Evolutionary conservation across 2,329 filamentous ascomycete genomes (phyloP), one percentile per base, ranked within the genome.

Genomic region (Fusarium ramigenum): DNA sequence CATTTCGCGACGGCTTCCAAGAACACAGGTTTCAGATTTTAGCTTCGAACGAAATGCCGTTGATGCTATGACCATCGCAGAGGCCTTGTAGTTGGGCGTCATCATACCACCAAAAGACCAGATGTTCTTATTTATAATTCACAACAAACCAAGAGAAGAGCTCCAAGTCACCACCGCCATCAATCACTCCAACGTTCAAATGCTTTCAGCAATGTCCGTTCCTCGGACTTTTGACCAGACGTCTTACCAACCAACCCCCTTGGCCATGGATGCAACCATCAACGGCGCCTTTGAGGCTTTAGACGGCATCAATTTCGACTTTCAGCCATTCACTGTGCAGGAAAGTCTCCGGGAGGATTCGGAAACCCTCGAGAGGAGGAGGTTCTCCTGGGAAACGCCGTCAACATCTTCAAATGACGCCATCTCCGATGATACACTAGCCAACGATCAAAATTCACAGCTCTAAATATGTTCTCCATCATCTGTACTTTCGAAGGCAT

Each of bases 401-500:
- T 19, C 32, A 19, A 3, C 23, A 19, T 49, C 30, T 15, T 49
- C 30, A 10, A 9, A 18, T 18, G 12, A n/a, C 8, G 3, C 32
- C 2, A 14, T 7, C 2, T 18, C 56, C n/a, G 21, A 34, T 5
- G 19, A 36, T 2, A 36, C 40, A 1, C 9, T 23, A 3, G 30
- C 4, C 32, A 36, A 10, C 3, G 40, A 47, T 2, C 19, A n/a
- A 3, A 10, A 7, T 4, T 19, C 42, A 18, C 15, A 14, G 12
- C 10, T 28, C 2, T 28, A 37, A 28, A 50, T 36, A 0, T 36
- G 19, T 14, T 18, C 32, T 5, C 42, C 56, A 1, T 30, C 19
- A 1, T 49, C 56, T 4, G 11, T 9, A 0, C 1, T 2, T 2
- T 23, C 32, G 1, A n/a, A 2, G 14, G 2, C 19, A 0, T 4